phyloP scores from a whole-genome alignment of 2,329 filamentous ascomycete species.

The Ploettnerulaceae sp. region DNA sequence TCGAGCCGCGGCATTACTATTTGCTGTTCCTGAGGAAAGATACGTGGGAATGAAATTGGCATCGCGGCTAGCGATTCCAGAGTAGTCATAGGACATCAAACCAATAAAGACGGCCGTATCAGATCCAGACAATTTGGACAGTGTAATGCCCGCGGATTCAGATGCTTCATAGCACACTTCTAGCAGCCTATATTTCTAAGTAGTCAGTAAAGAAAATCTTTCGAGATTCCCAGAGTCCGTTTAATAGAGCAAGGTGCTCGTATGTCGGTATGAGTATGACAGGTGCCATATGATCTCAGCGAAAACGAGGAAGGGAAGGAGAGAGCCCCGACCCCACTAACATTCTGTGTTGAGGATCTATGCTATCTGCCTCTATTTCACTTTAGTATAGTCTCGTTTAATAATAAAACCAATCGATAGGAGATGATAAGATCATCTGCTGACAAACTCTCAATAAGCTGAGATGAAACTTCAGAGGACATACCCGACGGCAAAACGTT shows the following conservation, averaged over 20 bases:
- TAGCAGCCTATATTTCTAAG: slow-evolving; percentile 44
- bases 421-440: too few species aligned
- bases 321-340: too few species aligned
- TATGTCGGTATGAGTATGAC: too few species aligned
- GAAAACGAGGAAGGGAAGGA: too few species aligned
- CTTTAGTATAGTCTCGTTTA: too few species aligned
- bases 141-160: slow-evolving; percentile 28
- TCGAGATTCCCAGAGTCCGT: too few species aligned
- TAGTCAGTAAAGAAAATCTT: too few species aligned
- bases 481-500: slow-evolving; percentile 11
- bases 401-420: too few species aligned
- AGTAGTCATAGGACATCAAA: slow-evolving; percentile 35
- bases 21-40: slow-evolving; percentile 26
- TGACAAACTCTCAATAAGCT: too few species aligned
- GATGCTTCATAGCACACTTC: slow-evolving; percentile 32
- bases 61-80: slow-evolving; percentile 1
- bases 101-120: slow-evolving; percentile 45
- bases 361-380: slow-evolving; percentile 36
- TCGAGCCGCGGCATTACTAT: slow-evolving; percentile 46
- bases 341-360: slow-evolving; percentile 29
- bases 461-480: too few species aligned
- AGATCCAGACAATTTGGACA: background rate
- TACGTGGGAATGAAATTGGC: background rate
- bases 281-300: too few species aligned
- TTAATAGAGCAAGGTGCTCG: too few species aligned